Evolutionary conservation across 1,284 basidiomycete genomes (phyloP), one percentile per base, ranked within the genome.

Genomic region (Microbotryomycetes sp.): DNA sequence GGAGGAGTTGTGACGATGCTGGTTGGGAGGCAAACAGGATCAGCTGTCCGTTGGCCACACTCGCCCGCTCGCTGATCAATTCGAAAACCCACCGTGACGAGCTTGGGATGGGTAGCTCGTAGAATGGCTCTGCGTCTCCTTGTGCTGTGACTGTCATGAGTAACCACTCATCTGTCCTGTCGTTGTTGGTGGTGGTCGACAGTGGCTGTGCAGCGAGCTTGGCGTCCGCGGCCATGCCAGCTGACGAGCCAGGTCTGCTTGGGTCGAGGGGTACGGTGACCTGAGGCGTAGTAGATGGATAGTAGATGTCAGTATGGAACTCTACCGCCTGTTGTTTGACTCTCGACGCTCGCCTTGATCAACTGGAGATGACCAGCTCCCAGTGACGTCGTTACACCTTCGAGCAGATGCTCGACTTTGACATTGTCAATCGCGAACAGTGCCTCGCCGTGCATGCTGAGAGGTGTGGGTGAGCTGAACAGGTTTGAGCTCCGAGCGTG

Each of bases 101-200:
- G 15, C 4, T 49, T 19, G 45, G n/a, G 46, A 65, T 23, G 16
- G 61, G 63, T 51, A 68, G 54, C 1, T 47, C 23, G 32, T 63
- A 62, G n/a, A 59, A 19, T 1, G 60, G 56, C 6, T 59, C 58
- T 22, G 22, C 3, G n/a, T 62, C 56, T 0, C 36, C 48, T 0
- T 9, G 30, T 7, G 30, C 50, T 28, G 25, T 25, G 26, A 52
- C 25, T 16, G 50, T 52, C 50, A 52, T 29, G 26, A 52, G 19
- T 7, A 52, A 29, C 36, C 36, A 42, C 36, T 42, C 36, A 19
- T 42, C 36, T 19, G 36, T 42, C 36, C 36, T 9, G 36, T 42
- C 36, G 36, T 19, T 19, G n/a, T n/a, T n/a, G n/a, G n/a, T n/a
- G n/a, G n/a, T n/a, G 9, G 36, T 42, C 12, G 36, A 42, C 36